Percentiles rank a stretch among this genome's conserved stretches.
These are phyloP conservation scores for Glycyrrhiza uralensis DNA, from an alignment of 306 rosid genomes.

Conservation along the genomic window DNA sequence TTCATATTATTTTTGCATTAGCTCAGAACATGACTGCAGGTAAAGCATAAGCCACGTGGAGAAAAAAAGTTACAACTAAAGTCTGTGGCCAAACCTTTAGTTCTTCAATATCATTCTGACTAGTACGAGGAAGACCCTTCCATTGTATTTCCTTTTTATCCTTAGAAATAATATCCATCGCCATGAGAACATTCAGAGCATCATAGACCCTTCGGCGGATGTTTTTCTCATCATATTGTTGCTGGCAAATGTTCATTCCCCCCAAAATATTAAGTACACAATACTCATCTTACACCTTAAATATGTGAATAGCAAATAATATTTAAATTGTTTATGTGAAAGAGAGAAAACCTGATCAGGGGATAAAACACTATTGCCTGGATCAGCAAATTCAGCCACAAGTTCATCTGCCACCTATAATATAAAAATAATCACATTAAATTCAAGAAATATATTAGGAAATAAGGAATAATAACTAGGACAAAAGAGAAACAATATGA, in stretches of 20 bases:
- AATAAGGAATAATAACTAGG: neutral
- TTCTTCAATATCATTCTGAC: slow-evolving; percentile 83
- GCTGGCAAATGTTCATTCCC: slow-evolving; percentile 53
- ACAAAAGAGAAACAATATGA: neutral
- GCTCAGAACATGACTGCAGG: slow-evolving; percentile 4
- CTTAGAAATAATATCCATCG: slow-evolving; percentile 98
- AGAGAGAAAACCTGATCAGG: slow-evolving; percentile 85
- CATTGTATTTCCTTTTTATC: slow-evolving; percentile 98
- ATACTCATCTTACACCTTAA: neutral
- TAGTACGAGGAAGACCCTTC: slow-evolving; percentile 97
- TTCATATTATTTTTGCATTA: neutral
- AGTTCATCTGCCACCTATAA: slow-evolving; percentile 97
- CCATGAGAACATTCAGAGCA: slow-evolving; percentile 98
- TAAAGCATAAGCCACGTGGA: neutral
- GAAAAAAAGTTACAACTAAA: neutral
- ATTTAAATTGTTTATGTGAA: slow-evolving; percentile 7
- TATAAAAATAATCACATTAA: slow-evolving; percentile 16
- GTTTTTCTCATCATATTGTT: slow-evolving; percentile 96
- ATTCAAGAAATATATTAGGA: neutral
- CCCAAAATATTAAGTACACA: slow-evolving; percentile 11
- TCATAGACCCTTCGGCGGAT: slow-evolving; percentile 96
- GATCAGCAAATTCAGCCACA: slow-evolving; percentile 90
- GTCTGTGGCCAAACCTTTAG: slow-evolving; percentile 59
- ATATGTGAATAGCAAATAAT: slow-evolving; percentile 7
- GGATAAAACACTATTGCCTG: slow-evolving; percentile 55